Conservation (phyloP, 106 monocot species). For the Platanthera guangdongensis region DNA sequence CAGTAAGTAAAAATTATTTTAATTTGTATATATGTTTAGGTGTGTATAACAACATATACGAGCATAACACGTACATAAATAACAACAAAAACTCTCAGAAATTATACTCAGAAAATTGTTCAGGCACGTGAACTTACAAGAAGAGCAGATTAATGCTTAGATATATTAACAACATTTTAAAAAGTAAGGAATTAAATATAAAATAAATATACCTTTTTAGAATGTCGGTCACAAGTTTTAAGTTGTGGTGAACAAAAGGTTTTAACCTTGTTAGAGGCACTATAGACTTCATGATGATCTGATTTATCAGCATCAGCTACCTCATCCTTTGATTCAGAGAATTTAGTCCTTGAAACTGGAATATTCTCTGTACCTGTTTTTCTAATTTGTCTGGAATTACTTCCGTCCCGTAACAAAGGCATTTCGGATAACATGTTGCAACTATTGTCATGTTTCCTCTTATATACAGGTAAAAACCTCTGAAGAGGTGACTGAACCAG, state of each 20-base stretch:
- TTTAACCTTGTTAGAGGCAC: conserved; percentile 12
- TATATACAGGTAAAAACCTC: conserved; percentile 53
- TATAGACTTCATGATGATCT: conserved; percentile 1
- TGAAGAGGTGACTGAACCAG: conserved; percentile 63
- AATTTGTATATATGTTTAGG: not conserved
- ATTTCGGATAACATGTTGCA: conserved; percentile 62
- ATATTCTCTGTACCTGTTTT: conserved; percentile 24
- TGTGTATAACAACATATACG: not conserved
- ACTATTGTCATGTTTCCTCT: conserved; percentile 62
- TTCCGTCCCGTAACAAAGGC: conserved; percentile 64
- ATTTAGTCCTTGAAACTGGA: conserved; percentile 9
- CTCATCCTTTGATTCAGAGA: conserved; percentile 15
- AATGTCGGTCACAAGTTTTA: not conserved
- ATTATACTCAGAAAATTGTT: no score
- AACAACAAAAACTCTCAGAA: no score
- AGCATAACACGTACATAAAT: no score
- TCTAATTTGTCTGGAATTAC: conserved; percentile 16
- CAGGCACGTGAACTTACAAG: not conserved
- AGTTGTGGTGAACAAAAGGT: not conserved
- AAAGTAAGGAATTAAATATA: not conserved
- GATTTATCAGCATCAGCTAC: conserved; percentile 11
- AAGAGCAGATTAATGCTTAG: not conserved
- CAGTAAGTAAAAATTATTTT: not conserved
- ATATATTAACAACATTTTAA: not conserved
- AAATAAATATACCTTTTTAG: not conserved